Evolutionary conservation across 768 basidiomycete genomes (phyloP), one percentile per base, ranked within the genome.

Genomic region (Dentipellis sp.): DNA sequence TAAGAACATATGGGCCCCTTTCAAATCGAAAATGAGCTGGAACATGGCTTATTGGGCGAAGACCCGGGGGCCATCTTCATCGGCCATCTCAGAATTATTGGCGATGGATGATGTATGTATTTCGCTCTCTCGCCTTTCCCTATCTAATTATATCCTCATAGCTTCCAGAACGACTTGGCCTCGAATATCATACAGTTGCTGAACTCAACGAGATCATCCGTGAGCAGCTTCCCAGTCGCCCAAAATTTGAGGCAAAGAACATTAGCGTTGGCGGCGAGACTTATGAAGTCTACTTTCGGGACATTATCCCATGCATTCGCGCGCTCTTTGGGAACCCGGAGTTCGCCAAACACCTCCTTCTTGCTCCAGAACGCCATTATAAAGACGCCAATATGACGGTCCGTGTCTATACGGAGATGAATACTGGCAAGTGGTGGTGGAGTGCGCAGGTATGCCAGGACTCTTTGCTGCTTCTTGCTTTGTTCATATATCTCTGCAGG

Each of bases 21-120:
- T 60, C 38, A 19, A 2, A 16, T 50, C 52, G 8, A 16, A 51
- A 7, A 7, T 37, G 11, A 56, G 58, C 19, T 60, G 56, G 59
- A 34, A 46, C 22, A 22, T 60, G 9, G 59, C 59, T 12, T 14
- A 42, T 4, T 60, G 59, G 59, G 56, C 56, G 8, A 60, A 60
- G n/a, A 17, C 36, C 10, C 52, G 48, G 4, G 48, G 59, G 3
- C 47, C 56, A 11, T 21, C 37, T 29, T 51, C 56, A 11, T 35
- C 48, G 0, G 55, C 55, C 3, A 10, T 56, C 10, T 23, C 49
- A 4, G 50, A 56, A n/a, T n/a, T 56, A 3, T 39, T 56, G 29
- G 49, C n/a, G 3, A 56, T 56, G 2, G 49, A 39, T 6, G 39
- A 40, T n/a, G 55, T 56, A 34, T 10, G 23, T 11, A n/a, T n/a